These are phyloP conservation scores for Kalanchoe fedtschenkoi DNA, from an alignment of 164 flowering plant species.

Conservation along the genomic window DNA sequence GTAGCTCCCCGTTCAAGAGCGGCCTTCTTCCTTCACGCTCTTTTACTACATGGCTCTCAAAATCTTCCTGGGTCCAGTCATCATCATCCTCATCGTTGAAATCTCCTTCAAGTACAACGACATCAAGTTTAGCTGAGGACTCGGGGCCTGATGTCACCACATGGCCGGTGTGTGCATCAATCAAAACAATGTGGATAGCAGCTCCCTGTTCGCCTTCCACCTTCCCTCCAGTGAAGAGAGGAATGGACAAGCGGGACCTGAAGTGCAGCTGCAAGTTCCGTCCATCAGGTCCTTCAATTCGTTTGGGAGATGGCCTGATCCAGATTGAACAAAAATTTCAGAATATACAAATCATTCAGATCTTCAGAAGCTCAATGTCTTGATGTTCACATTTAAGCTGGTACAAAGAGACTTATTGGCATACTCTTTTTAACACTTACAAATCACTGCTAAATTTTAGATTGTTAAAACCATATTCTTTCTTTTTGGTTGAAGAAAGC, in stretches of 20 bases:
- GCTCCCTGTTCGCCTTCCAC: constrained; percentile 97
- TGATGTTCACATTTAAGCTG: neutral
- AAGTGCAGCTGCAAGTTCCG: constrained; percentile 78
- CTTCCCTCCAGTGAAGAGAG: constrained; percentile 90
- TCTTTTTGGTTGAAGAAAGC: no score
- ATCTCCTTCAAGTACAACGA: constrained; percentile 96
- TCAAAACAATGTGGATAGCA: constrained; percentile 65
- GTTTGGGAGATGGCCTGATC: constrained; percentile 75
- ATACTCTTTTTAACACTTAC: no score
- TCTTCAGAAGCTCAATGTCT: neutral
- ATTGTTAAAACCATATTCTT: no score
- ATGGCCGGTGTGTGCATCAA: constrained; percentile 59
- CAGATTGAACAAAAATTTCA: constrained; percentile 5
- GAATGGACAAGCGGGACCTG: constrained; percentile 64
- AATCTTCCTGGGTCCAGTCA: constrained; percentile 72
- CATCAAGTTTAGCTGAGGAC: constrained; percentile 62
- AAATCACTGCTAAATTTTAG: no score
- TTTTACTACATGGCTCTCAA: constrained; percentile 82
- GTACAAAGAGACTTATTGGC: no score
- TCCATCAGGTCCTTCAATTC: constrained; percentile 76
- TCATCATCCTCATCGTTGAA: constrained; percentile 83
- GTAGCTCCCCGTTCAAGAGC: constrained; percentile 79
- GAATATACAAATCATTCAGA: neutral
- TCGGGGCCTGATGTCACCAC: constrained; percentile 75
- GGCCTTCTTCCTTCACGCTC: constrained; percentile 98